Evolutionary conservation across 2,329 filamentous ascomycete species (phyloP).

Genomic region (Fusarium dimerum): DNA sequence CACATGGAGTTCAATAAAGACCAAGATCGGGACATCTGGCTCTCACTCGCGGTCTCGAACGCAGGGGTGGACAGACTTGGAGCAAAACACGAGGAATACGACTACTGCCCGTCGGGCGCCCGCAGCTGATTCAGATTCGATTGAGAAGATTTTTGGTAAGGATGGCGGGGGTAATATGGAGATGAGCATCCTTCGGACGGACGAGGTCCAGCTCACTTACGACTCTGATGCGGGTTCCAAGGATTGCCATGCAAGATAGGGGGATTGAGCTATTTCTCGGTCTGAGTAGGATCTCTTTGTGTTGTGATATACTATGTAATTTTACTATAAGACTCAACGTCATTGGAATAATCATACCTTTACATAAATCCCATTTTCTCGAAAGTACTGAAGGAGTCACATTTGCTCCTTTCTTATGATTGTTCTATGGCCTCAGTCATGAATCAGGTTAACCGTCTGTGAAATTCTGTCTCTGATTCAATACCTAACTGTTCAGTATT

Average conservation of each 20-base stretch:
- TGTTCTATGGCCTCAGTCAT: too few species aligned
- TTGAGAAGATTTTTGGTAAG: conserved; percentile 9
- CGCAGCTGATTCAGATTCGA: conserved; percentile 3
- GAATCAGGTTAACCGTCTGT: too few species aligned
- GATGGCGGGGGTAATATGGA: conserved; percentile 6
- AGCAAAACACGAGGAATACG: not conserved
- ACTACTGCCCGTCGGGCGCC: not conserved
- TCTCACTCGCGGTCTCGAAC: conserved; percentile 12
- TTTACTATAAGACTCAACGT: too few species aligned
- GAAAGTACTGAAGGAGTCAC: too few species aligned
- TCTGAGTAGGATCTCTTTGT: too few species aligned
- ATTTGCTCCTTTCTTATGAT: too few species aligned
- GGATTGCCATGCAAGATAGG: not conserved
- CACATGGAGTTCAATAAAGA: conserved; percentile 11
- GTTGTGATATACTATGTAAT: too few species aligned
- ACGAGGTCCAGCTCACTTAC: conserved; percentile 10
- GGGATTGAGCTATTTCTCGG: too few species aligned
- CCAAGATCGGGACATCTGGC: conserved; percentile 10
- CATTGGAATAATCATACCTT: too few species aligned
- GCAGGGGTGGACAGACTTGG: conserved; percentile 14
- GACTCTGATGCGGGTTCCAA: not conserved
- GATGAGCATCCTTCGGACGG: conserved; percentile 7
- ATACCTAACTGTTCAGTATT: too few species aligned
- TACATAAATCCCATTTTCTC: too few species aligned
- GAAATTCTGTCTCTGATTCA: too few species aligned